phyloP scores from a whole-genome alignment of 352 stramenopile species.

The Saprolegnia parasitica region DNA sequence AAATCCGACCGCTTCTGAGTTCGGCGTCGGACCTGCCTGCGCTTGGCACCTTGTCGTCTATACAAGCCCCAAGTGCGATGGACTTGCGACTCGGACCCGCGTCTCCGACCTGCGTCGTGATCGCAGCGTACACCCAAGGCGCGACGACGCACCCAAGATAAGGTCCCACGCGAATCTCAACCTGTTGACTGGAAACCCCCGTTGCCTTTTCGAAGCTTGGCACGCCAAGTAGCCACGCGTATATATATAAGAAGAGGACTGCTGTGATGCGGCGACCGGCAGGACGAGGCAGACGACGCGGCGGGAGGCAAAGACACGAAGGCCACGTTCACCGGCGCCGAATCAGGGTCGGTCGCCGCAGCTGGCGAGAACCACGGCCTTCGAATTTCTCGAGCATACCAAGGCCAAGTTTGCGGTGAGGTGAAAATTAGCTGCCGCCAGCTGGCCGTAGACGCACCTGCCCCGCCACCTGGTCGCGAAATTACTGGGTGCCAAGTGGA shows the following conservation, averaged over 20 bases:
- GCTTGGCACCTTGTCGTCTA: too few relatives aligned
- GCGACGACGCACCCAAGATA: too few relatives aligned
- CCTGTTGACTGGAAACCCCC: too few relatives aligned
- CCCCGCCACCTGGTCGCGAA: not conserved
- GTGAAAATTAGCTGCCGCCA: not conserved
- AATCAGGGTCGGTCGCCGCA: not conserved
- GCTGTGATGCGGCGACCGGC: not conserved
- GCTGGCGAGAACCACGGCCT: conserved; percentile 9
- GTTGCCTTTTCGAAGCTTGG: too few relatives aligned
- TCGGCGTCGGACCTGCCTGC: not conserved
- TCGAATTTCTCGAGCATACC: conserved; percentile 3
- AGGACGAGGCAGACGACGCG: not conserved
- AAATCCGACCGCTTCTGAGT: not conserved
- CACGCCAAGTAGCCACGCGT: too few relatives aligned
- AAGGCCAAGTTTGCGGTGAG: not conserved
- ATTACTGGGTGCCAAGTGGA: conserved; percentile 15
- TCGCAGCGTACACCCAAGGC: too few relatives aligned
- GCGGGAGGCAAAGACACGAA: not conserved
- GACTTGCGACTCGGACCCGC: too few relatives aligned
- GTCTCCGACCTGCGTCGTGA: too few relatives aligned
- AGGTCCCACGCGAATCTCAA: too few relatives aligned
- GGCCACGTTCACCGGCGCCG: conserved; percentile 1
- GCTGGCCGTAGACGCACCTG: not conserved
- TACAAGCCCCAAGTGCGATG: too few relatives aligned
- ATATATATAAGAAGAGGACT: too few relatives aligned